Evolutionary conservation across 2,329 filamentous ascomycete genomes (phyloP).

Genomic region (Scleromitrula shiraiana): DNA sequence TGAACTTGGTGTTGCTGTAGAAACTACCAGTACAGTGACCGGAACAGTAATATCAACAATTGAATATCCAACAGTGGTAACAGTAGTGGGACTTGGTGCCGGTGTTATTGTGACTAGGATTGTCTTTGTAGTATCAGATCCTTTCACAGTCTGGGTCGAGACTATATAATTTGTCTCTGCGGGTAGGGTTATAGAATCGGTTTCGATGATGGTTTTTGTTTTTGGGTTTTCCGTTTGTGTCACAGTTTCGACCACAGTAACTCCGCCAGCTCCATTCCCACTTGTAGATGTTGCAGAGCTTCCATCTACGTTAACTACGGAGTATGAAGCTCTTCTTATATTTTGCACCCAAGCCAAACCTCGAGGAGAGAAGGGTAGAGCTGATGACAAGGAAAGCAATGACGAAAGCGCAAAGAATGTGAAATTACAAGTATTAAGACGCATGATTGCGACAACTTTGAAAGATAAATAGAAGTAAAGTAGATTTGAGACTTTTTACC

Average conservation of each 20-base stretch:
- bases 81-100: slow-evolving; percentile 15
- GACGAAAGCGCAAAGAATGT: slow-evolving; percentile 23
- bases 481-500: neutral
- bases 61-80: slow-evolving; percentile 23
- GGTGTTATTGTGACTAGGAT: slow-evolving; percentile 22
- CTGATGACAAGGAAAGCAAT: slow-evolving; percentile 19
- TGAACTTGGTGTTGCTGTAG: slow-evolving; percentile 6
- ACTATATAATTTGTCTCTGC: slow-evolving; percentile 14
- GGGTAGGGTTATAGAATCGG: slow-evolving; percentile 17
- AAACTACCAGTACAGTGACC: slow-evolving; percentile 12
- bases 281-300: slow-evolving; percentile 16
- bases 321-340: slow-evolving; percentile 26
- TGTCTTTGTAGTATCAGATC: slow-evolving; percentile 21
- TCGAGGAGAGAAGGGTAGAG: slow-evolving; percentile 21
- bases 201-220: slow-evolving; percentile 23
- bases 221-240: slow-evolving; percentile 16
- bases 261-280: slow-evolving; percentile 6
- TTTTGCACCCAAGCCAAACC: slow-evolving; percentile 9
- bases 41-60: slow-evolving; percentile 24
- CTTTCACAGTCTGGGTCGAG: slow-evolving; percentile 21
- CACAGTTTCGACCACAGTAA: slow-evolving; percentile 23
- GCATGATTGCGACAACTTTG: slow-evolving; percentile 18
- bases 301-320: slow-evolving; percentile 31
- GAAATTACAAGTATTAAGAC: slow-evolving; percentile 18
- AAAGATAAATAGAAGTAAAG: slow-evolving; percentile 1